Percentiles rank a stretch among this genome's conserved stretches.
phyloP scores from a whole-genome alignment of 2,329 filamentous ascomycete genomes.

The Xylariaceae sp. region DNA sequence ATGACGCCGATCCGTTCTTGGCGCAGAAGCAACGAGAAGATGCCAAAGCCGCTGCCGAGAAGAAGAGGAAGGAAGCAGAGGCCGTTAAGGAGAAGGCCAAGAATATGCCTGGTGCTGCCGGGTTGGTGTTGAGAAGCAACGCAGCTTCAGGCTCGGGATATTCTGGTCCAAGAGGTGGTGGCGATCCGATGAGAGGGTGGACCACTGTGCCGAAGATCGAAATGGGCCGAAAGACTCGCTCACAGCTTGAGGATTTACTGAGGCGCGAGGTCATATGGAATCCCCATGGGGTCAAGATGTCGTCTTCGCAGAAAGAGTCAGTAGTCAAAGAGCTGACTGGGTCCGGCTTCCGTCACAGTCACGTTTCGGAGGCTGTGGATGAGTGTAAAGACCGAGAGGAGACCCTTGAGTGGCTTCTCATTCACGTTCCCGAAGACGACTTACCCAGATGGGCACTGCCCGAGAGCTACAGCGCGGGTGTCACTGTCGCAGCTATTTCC shows the following conservation, averaged over 20 bases:
- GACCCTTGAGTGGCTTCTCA: slow-evolving; percentile 89
- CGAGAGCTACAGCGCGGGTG: slow-evolving; percentile 84
- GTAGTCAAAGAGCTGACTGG: slow-evolving; percentile 70
- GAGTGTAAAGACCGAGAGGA: slow-evolving; percentile 92
- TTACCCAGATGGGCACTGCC: slow-evolving; percentile 89
- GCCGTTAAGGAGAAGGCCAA: slow-evolving; percentile 65
- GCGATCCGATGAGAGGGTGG: slow-evolving; percentile 69
- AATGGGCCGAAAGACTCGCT: slow-evolving; percentile 77
- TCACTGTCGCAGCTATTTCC: slow-evolving; percentile 72
- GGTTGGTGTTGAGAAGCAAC: slow-evolving; percentile 48
- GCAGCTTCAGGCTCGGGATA: slow-evolving; percentile 33
- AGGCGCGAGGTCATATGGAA: slow-evolving; percentile 84
- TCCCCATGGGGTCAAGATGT: slow-evolving; percentile 66
- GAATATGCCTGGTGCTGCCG: slow-evolving; percentile 57
- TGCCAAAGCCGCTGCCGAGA: slow-evolving; percentile 69
- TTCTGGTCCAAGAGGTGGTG: slow-evolving; percentile 29
- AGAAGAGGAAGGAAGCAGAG: slow-evolving; percentile 70
- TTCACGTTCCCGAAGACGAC: slow-evolving; percentile 96
- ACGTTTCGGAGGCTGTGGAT: slow-evolving; percentile 80
- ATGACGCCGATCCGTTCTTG: slow-evolving; percentile 90
- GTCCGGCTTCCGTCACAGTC: slow-evolving; percentile 85
- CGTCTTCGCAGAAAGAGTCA: slow-evolving; percentile 49
- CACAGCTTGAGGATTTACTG: slow-evolving; percentile 75
- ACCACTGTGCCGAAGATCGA: slow-evolving; percentile 83
- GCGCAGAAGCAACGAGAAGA: slow-evolving; percentile 76